Percentiles rank a stretch among this genome's conserved stretches.
These are phyloP conservation scores for Gentiana straminea DNA, from an alignment of 257 asterid genomes.

Conservation along the genomic window DNA sequence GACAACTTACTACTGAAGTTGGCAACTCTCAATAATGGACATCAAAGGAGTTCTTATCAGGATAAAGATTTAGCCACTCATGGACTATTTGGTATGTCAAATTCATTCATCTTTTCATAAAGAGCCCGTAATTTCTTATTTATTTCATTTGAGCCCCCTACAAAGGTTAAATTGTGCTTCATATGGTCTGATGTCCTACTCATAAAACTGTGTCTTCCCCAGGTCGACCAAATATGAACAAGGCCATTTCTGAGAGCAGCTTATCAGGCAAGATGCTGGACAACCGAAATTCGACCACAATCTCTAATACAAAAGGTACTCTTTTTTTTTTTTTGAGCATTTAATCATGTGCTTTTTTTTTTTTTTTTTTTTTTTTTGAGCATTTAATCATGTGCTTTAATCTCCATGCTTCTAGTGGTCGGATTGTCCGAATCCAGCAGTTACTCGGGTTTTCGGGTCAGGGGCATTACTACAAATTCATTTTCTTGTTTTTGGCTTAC, in stretches of 20 bases:
- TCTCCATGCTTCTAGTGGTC: background rate
- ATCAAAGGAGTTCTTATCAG: too few species aligned
- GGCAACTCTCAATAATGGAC: conserved; percentile 49
- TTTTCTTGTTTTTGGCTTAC: too few species aligned
- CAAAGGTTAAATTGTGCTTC: too few species aligned
- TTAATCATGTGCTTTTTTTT: background rate
- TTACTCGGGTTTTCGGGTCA: too few species aligned
- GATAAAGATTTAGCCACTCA: too few species aligned
- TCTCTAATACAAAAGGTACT: conserved; percentile 42
- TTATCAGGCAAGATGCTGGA: conserved; percentile 57
- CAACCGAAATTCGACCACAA: conserved; percentile 48
- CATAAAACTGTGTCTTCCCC: conserved; percentile 11
- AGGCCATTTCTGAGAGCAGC: conserved; percentile 28
- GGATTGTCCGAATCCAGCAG: too few species aligned
- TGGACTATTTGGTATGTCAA: conserved; percentile 30
- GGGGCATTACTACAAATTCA: too few species aligned
- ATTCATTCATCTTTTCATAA: background rate
- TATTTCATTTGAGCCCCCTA: background rate
- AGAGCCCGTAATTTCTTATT: background rate
- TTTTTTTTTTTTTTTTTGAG: conserved; percentile 3
- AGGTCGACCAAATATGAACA: conserved; percentile 54
- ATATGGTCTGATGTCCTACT: background rate
- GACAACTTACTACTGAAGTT: conserved; percentile 59
- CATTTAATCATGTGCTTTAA: background rate
- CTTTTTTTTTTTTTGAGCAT: conserved; percentile 3